These are phyloP conservation scores for Candida gorgasii DNA, from an alignment of 805 yeast species.

Conservation along the genomic window DNA sequence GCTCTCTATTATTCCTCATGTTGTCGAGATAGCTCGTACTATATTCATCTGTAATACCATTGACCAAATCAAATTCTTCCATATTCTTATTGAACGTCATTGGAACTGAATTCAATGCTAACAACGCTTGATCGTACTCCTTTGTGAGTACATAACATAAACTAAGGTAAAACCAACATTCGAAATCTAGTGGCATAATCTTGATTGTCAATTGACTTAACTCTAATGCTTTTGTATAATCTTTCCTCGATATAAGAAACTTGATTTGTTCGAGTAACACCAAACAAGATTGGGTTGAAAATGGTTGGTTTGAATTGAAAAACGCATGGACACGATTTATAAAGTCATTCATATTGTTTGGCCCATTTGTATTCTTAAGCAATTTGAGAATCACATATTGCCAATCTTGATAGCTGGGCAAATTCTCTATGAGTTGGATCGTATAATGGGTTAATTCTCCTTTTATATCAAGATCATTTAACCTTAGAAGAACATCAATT, in stretches of 20 bases:
- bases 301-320: conserved; percentile 13
- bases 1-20: conserved; percentile 19
- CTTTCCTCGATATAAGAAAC: conserved; percentile 55
- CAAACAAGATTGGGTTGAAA: conserved; percentile 53
- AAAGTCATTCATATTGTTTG: conserved; percentile 24
- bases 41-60: conserved; percentile 29
- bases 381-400: conserved; percentile 25
- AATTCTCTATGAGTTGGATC: conserved; percentile 25
- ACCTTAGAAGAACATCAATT: conserved; percentile 49
- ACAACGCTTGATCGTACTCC: conserved; percentile 60
- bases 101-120: conserved; percentile 74
- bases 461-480: conserved; percentile 41
- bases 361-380: conserved; percentile 23
- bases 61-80: conserved; percentile 19
- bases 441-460: conserved; percentile 32
- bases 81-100: conserved; percentile 42
- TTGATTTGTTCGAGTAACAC: conserved; percentile 63
- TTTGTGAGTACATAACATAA: conserved; percentile 57
- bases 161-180: conserved; percentile 67
- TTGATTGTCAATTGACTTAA: conserved; percentile 62
- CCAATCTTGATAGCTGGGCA: conserved; percentile 18
- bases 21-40: conserved; percentile 21
- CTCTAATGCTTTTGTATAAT: conserved; percentile 56
- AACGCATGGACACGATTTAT: conserved; percentile 24
- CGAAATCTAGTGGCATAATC: conserved; percentile 75